Evolutionary conservation across 768 basidiomycete species (phyloP).

Genomic region (Mycena galopus): DNA sequence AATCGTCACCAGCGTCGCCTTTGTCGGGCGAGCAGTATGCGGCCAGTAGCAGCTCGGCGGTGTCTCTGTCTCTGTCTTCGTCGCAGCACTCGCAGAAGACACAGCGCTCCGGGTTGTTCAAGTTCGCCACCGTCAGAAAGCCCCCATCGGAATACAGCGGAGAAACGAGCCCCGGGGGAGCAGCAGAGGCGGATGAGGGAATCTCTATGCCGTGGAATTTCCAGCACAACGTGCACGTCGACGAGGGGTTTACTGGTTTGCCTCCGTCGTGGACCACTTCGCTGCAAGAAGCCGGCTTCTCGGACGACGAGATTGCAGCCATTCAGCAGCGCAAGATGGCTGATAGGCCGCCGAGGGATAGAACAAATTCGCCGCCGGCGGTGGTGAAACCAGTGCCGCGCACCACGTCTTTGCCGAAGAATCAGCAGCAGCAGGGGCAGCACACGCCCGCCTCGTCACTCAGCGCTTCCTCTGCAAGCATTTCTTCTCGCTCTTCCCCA

Average conservation of each 20-base stretch:
- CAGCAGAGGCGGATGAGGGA: constrained; percentile 62
- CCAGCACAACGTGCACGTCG: constrained; percentile 86
- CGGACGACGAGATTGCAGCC: constrained; percentile 75
- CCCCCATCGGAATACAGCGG: constrained; percentile 21
- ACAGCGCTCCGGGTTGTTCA: constrained; percentile 52
- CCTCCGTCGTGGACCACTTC: constrained; percentile 82
- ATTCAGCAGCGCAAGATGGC: constrained; percentile 59
- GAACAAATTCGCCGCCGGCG: constrained; percentile 9
- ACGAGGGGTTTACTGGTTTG: constrained; percentile 76
- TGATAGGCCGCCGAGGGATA: constrained; percentile 16
- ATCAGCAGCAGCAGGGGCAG: constrained; percentile 13
- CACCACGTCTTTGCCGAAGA: constrained; percentile 30
- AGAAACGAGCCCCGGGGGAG: constrained; percentile 1
- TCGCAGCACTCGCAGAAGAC: constrained; percentile 46
- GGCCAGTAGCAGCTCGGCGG: constrained; percentile 51
- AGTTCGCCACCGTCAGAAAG: constrained; percentile 54
- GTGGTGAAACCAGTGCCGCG: constrained; percentile 30
- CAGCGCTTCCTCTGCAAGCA: constrained; percentile 24
- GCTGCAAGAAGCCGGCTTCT: constrained; percentile 71
- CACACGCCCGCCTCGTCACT: constrained; percentile 33
- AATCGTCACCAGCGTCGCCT: constrained; percentile 56
- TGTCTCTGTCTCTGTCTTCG: constrained; percentile 51
- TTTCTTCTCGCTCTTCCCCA: constrained; percentile 29
- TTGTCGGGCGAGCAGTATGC: constrained; percentile 52
- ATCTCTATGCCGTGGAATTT: constrained; percentile 84